Conservation (phyloP, 371 early-diverging fungal species). For the Neoconidiobolus thromboides region DNA sequence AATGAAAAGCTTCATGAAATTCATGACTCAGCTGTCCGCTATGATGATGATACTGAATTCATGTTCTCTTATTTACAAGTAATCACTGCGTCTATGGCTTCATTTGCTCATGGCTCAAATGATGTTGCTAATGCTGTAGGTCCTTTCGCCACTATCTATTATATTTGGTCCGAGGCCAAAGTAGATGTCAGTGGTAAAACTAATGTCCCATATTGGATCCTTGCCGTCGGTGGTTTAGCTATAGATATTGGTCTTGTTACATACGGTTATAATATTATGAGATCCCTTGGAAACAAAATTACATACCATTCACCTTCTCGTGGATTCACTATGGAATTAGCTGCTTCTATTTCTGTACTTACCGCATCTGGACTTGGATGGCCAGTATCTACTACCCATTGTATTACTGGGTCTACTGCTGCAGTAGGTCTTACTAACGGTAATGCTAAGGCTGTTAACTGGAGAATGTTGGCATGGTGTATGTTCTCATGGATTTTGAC, state of each 20-base stretch:
- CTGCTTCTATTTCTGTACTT: constrained; percentile 62
- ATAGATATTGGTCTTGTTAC: constrained; percentile 62
- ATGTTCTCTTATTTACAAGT: constrained; percentile 72
- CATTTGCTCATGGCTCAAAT: constrained; percentile 78
- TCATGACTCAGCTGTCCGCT: constrained; percentile 39
- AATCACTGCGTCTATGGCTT: constrained; percentile 61
- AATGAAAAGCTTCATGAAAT: constrained; percentile 21
- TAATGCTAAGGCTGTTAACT: constrained; percentile 49
- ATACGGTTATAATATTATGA: constrained; percentile 52
- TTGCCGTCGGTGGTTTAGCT: constrained; percentile 49
- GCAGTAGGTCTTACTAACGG: constrained; percentile 76
- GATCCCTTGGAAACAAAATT: constrained; percentile 63
- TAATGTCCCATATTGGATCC: constrained; percentile 47
- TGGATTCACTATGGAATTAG: constrained; percentile 70
- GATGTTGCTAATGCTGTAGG: constrained; percentile 80
- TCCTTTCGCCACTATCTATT: constrained; percentile 45
- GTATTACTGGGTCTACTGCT: constrained; percentile 66
- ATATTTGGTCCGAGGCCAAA: constrained; percentile 39
- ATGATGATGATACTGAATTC: constrained; percentile 59
- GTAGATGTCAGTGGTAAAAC: constrained; percentile 27
- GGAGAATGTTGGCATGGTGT: constrained; percentile 50
- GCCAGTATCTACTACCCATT: constrained; percentile 78
- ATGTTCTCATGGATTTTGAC: constrained; percentile 65
- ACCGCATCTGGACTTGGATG: constrained; percentile 61
- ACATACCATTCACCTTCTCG: constrained; percentile 71